Conservation (phyloP, 1,139 yeast genomes). For the Lodderomyces orthopsilosis region DNA sequence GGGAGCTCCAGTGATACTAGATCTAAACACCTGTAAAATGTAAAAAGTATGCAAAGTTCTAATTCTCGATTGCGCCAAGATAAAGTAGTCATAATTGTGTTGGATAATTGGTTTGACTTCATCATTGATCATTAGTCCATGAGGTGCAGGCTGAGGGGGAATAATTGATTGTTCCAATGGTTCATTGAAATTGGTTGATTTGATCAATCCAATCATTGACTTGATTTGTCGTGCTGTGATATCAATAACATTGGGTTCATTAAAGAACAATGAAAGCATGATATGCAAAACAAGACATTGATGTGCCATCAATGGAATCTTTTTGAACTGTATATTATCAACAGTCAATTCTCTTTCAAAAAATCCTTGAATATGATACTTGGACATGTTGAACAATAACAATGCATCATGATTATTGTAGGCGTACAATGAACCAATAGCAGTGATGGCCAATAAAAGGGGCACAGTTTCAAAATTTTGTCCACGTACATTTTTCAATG, state of each 20-base stretch:
- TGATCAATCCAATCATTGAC: slow-evolving; percentile 75
- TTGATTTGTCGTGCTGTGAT: slow-evolving; percentile 73
- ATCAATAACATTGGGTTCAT: slow-evolving; percentile 70
- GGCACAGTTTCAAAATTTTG: slow-evolving; percentile 66
- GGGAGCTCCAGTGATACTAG: slow-evolving; percentile 62
- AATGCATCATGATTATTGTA: slow-evolving; percentile 79
- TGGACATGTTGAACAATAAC: slow-evolving; percentile 72
- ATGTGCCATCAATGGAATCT: slow-evolving; percentile 83
- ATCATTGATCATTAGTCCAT: slow-evolving; percentile 19
- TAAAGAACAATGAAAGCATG: slow-evolving; percentile 78
- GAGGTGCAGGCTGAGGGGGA: slow-evolving; percentile 47
- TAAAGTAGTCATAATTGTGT: slow-evolving; percentile 67
- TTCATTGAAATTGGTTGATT: slow-evolving; percentile 69
- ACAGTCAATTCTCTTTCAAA: slow-evolving; percentile 57
- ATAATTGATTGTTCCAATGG: slow-evolving; percentile 62
- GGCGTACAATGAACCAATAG: slow-evolving; percentile 84
- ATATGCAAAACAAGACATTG: slow-evolving; percentile 81
- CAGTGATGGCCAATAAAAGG: slow-evolving; percentile 75
- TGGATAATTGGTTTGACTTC: slow-evolving; percentile 19
- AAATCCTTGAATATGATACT: slow-evolving; percentile 72
- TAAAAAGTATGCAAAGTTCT: slow-evolving; percentile 82
- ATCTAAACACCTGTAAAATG: slow-evolving; percentile 66
- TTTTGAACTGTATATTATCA: slow-evolving; percentile 50
- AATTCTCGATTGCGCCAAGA: slow-evolving; percentile 78
- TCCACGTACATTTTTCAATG: slow-evolving; percentile 55